phyloP scores from a whole-genome alignment of 805 yeast genomes.

The Debaryomyces maramus region DNA sequence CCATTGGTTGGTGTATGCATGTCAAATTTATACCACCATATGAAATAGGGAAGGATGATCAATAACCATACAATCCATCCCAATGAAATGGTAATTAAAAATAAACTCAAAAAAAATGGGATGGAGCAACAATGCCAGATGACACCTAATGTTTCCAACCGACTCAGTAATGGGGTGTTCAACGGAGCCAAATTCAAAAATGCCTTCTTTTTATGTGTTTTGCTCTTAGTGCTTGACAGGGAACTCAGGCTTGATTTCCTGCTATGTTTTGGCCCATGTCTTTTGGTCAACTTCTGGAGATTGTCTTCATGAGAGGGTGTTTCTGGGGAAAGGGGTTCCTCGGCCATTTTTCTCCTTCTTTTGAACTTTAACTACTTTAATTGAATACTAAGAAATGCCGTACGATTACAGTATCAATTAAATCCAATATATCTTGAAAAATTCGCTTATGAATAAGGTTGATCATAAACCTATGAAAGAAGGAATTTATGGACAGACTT shows the following conservation, averaged over 20 bases:
- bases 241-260: neutral
- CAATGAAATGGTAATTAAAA: slow-evolving; percentile 46
- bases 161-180: slow-evolving; percentile 52
- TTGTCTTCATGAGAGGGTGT: neutral
- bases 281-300: neutral
- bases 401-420: too few relatives aligned
- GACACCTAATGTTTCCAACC: slow-evolving; percentile 67
- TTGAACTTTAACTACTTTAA: too few relatives aligned
- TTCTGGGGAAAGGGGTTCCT: too few relatives aligned
- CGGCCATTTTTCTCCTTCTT: too few relatives aligned
- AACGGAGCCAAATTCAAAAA: slow-evolving; percentile 52
- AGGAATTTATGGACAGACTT: too few relatives aligned
- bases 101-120: slow-evolving; percentile 54
- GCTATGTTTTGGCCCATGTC: neutral
- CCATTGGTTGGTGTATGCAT: slow-evolving; percentile 78
- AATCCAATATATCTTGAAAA: too few relatives aligned
- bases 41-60: slow-evolving; percentile 58
- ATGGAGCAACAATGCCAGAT: slow-evolving; percentile 75
- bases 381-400: too few relatives aligned
- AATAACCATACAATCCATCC: slow-evolving; percentile 71
- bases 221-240: neutral
- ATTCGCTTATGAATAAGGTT: too few relatives aligned
- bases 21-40: slow-evolving; percentile 54
- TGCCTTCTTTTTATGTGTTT: slow-evolving; percentile 2
- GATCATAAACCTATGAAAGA: too few relatives aligned